Conservation (phyloP, 352 stramenopile genomes). For the Globisporangium nagaii region DNA sequence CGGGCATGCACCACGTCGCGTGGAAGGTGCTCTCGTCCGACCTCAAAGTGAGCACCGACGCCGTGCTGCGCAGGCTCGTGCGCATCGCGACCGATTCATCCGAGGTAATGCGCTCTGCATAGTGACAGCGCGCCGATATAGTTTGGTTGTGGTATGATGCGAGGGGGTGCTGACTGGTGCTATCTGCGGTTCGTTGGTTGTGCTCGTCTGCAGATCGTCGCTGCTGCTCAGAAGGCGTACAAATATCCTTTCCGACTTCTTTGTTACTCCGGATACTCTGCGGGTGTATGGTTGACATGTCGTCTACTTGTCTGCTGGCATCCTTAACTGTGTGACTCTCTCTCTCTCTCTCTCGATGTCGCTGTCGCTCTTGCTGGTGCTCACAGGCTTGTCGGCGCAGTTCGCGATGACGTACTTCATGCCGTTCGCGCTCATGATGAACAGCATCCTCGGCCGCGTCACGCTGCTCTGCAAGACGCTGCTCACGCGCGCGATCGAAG, state of each 20-base stretch:
- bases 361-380: neutral
- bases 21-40: conserved; percentile 69
- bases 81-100: conserved; percentile 18
- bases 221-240: conserved; percentile 69
- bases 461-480: conserved; percentile 54
- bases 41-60: conserved; percentile 48
- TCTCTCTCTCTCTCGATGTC: no score
- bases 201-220: conserved; percentile 23
- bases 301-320: neutral
- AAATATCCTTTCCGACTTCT: conserved; percentile 26
- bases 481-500: conserved; percentile 52
- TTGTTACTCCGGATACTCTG: neutral
- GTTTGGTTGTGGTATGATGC: no score
- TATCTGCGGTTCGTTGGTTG: no score
- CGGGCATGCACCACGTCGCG: conserved; percentile 60
- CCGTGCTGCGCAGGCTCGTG: conserved; percentile 39
- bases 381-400: conserved; percentile 47
- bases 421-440: conserved; percentile 75
- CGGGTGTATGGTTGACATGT: neutral
- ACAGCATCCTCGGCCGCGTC: conserved; percentile 67
- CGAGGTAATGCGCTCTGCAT: conserved; percentile 16
- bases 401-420: conserved; percentile 88
- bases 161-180: no score
- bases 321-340: conserved; percentile 7
- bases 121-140: no score